Percentiles rank a stretch among this genome's conserved stretches.
These are phyloP conservation scores for Fistulinella staudtii DNA, from an alignment of 1,284 basidiomycete genomes.

Conservation along the genomic window DNA sequence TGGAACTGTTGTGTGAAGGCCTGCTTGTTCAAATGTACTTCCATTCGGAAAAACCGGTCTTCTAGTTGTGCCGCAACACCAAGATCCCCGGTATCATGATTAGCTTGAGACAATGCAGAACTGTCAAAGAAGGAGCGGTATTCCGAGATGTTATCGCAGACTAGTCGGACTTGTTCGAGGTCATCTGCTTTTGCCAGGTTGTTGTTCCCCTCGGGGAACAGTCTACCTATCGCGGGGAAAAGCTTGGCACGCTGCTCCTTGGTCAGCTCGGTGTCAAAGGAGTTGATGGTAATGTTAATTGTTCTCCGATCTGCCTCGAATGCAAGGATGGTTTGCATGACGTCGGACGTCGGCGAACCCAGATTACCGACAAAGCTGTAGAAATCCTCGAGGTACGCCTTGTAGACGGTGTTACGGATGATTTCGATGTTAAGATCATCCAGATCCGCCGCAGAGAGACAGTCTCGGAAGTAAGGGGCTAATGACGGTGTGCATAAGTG, in stretches of 20 bases:
- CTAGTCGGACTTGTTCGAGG: slow-evolving; percentile 86
- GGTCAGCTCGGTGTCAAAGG: slow-evolving; percentile 90
- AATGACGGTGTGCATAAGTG: slow-evolving; percentile 11
- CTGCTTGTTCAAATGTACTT: slow-evolving; percentile 91
- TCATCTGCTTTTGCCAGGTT: slow-evolving; percentile 93
- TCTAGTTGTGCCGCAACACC: slow-evolving; percentile 74
- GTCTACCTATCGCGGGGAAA: slow-evolving; percentile 90
- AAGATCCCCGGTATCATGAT: slow-evolving; percentile 45
- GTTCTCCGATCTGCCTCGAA: slow-evolving; percentile 98
- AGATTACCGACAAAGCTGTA: slow-evolving; percentile 79
- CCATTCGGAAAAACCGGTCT: slow-evolving; percentile 93
- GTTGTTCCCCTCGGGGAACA: slow-evolving; percentile 97
- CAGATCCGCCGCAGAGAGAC: slow-evolving; percentile 91
- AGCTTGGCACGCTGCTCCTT: slow-evolving; percentile 97
- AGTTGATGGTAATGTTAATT: slow-evolving; percentile 99
- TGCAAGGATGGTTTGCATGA: slow-evolving; percentile 86
- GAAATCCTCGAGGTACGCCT: slow-evolving; percentile 98
- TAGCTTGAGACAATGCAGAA: slow-evolving; percentile 36
- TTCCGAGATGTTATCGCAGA: slow-evolving; percentile 86
- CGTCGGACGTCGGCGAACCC: slow-evolving; percentile 81
- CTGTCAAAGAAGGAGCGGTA: slow-evolving; percentile 89
- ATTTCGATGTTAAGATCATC: slow-evolving; percentile 99
- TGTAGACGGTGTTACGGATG: slow-evolving; percentile 99
- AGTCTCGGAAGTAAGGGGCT: slow-evolving; percentile 98
- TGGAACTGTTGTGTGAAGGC: slow-evolving; percentile 96